Conservation (phyloP, 2,329 filamentous ascomycete species). For the Cladosporium sp. region DNA sequence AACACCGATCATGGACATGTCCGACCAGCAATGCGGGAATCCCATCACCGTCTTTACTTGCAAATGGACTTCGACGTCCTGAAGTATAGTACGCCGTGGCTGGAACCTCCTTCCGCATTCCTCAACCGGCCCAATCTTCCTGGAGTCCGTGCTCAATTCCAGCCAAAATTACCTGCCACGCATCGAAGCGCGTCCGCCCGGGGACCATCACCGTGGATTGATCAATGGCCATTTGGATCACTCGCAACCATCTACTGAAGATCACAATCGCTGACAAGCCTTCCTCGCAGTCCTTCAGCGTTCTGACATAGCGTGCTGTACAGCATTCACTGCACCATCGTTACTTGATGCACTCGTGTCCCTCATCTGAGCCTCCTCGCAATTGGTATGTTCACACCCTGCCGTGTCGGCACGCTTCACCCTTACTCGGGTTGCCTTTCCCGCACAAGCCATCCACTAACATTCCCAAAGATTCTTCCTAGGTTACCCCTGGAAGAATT, state of each 20-base stretch:
- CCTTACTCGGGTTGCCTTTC: conserved; percentile 29
- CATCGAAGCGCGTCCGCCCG: conserved; percentile 14
- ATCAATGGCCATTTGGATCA: not conserved
- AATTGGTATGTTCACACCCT: conserved; percentile 1
- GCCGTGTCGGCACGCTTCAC: conserved; percentile 16
- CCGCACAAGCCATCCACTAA: conserved; percentile 30
- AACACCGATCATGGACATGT: no score
- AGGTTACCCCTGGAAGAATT: conserved; percentile 28
- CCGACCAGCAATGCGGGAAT: not conserved
- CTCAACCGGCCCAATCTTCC: conserved; percentile 8
- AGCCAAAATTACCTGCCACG: conserved; percentile 19
- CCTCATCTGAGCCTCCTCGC: not conserved
- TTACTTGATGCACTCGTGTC: not conserved
- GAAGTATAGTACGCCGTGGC: conserved; percentile 5
- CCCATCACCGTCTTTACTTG: not conserved
- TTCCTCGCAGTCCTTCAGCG: conserved; percentile 16
- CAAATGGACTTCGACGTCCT: not conserved
- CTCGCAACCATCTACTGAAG: not conserved
- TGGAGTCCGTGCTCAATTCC: conserved; percentile 16
- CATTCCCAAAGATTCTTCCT: conserved; percentile 39
- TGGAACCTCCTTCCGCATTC: conserved; percentile 14
- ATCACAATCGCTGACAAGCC: conserved; percentile 5
- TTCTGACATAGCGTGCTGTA: conserved; percentile 14
- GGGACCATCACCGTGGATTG: conserved; percentile 3
- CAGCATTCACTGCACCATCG: conserved; percentile 6